A percentile compares a stretch with the other conserved stretches of the same genome.
Evolutionary conservation across 179 eudicot genomes (phyloP).

Genomic region (Beta corolliflora): DNA sequence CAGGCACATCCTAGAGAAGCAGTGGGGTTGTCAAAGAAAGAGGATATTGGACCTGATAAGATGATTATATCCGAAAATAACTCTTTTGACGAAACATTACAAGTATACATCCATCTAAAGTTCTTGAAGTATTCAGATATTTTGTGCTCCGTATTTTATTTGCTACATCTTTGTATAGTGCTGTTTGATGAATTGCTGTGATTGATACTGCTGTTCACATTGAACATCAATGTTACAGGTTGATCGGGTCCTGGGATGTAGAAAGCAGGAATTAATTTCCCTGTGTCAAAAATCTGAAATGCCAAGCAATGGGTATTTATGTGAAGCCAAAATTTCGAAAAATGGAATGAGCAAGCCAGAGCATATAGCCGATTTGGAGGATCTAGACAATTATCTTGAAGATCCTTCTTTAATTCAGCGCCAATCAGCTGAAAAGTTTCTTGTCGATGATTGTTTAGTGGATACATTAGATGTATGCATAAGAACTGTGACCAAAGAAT

Average conservation of each 20-base stretch:
- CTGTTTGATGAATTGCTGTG: constrained; percentile 4
- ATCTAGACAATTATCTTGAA: constrained; percentile 39
- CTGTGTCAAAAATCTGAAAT: constrained; percentile 30
- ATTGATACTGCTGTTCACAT: constrained; percentile 11
- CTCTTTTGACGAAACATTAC: constrained; percentile 45
- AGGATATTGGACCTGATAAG: constrained; percentile 34
- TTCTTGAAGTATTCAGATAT: constrained; percentile 4
- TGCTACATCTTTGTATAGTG: not conserved
- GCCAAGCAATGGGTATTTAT: constrained; percentile 36
- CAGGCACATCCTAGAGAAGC: constrained; percentile 42
- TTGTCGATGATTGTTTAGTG: constrained; percentile 24
- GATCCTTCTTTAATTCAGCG: constrained; percentile 28
- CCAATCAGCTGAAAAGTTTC: constrained; percentile 27
- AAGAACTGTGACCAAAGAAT: constrained; percentile 47
- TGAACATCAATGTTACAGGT: constrained; percentile 52
- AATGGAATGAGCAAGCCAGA: constrained; percentile 34
- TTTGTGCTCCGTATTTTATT: constrained; percentile 2
- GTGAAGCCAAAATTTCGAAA: constrained; percentile 33
- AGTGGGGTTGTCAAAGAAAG: constrained; percentile 34
- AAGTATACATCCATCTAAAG: constrained; percentile 42
- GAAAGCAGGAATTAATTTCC: constrained; percentile 47
- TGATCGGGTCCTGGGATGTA: constrained; percentile 91
- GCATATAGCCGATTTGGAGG: constrained; percentile 36
- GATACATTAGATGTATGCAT: constrained; percentile 45
- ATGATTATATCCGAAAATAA: constrained; percentile 27